phyloP scores from a whole-genome alignment of 2,329 filamentous ascomycete genomes.

The Calonectria leucothoes region DNA sequence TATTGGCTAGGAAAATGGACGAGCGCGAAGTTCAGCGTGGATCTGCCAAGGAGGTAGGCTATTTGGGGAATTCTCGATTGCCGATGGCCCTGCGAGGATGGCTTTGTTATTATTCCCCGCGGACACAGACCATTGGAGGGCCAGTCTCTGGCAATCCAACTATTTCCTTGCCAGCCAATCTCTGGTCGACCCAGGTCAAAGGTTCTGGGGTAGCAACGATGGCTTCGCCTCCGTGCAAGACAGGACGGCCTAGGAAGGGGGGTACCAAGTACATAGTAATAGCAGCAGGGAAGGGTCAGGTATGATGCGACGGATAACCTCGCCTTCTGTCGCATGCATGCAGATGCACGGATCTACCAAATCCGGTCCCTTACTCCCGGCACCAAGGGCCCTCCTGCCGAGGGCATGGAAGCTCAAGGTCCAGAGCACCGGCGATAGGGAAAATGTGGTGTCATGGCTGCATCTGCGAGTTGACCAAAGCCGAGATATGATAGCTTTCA shows the following conservation, averaged over 20 bases:
- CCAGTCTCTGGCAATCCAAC: neutral
- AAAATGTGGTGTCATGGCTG: slow-evolving; percentile 39
- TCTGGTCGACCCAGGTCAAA: neutral
- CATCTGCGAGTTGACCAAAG: slow-evolving; percentile 31
- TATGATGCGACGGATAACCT: slow-evolving; percentile 1
- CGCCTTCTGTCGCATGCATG: slow-evolving; percentile 11
- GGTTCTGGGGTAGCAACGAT: slow-evolving; percentile 15
- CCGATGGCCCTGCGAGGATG: neutral
- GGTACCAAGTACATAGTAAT: neutral
- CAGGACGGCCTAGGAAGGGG: neutral
- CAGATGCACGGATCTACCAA: slow-evolving; percentile 21
- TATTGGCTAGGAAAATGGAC: neutral
- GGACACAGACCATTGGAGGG: neutral
- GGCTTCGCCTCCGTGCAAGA: neutral
- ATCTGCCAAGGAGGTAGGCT: neutral
- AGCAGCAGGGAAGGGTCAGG: neutral
- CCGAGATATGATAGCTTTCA: slow-evolving; percentile 32
- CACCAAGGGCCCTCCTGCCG: slow-evolving; percentile 15
- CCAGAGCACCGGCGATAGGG: slow-evolving; percentile 14
- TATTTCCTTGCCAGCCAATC: slow-evolving; percentile 7
- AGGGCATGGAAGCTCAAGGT: slow-evolving; percentile 16
- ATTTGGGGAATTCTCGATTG: slow-evolving; percentile 16
- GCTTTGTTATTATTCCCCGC: neutral
- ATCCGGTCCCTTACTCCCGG: slow-evolving; percentile 5
- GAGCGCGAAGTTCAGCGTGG: slow-evolving; percentile 8